Evolutionary conservation across 1,284 basidiomycete species (phyloP).

Genomic region (Cryptococcus sp.): DNA sequence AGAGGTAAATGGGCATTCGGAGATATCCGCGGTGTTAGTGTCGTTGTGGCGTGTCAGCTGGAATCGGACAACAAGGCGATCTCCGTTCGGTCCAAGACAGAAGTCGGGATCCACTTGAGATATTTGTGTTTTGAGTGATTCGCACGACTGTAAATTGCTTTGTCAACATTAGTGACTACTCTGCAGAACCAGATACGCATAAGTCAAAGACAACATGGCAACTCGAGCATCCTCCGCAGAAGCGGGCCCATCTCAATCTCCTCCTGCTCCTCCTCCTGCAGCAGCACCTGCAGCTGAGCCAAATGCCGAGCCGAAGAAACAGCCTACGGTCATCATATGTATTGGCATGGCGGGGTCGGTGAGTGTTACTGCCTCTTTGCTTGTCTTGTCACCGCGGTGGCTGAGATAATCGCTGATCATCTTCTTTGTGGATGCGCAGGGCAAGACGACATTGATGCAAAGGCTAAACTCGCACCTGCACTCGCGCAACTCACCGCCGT

Average conservation of each 20-base stretch:
- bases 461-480: conserved; percentile 87
- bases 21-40: not conserved
- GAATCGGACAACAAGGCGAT: not conserved
- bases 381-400: too few species aligned
- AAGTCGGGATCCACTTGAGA: too few species aligned
- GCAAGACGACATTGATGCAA: conserved; percentile 97
- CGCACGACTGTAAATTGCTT: not conserved
- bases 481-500: conserved; percentile 67
- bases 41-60: not conserved
- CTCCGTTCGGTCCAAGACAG: not conserved
- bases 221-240: not conserved
- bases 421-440: conserved; percentile 55
- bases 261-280: not conserved
- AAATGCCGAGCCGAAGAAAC: conserved; percentile 47
- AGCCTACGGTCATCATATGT: conserved; percentile 78
- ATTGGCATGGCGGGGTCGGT: conserved; percentile 61
- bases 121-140: too few species aligned
- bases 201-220: not conserved
- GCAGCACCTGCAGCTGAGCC: not conserved
- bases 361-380: conserved; percentile 15
- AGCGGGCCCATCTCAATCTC: conserved; percentile 12
- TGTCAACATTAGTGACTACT: not conserved
- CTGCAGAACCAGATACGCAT: not conserved
- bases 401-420: not conserved
- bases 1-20: not conserved